These are phyloP conservation scores for Hypomontagnella monticulosa DNA, from an alignment of 495 filamentous ascomycete species.

Conservation along the genomic window DNA sequence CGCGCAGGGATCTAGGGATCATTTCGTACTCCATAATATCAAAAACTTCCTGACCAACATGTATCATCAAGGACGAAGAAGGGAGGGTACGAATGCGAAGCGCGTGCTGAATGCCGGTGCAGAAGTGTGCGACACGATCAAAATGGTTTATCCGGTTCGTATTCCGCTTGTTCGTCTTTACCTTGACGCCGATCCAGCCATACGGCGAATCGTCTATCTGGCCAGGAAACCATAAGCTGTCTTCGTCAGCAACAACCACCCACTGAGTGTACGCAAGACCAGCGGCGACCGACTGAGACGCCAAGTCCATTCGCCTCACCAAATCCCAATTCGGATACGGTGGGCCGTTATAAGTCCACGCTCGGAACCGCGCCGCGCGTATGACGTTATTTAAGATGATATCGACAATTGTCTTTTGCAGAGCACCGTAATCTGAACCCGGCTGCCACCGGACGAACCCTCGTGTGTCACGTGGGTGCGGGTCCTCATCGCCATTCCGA, in stretches of 20 bases:
- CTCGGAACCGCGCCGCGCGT: no score
- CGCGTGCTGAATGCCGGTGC: not conserved
- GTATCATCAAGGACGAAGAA: conserved; percentile 15
- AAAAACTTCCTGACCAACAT: conserved; percentile 1
- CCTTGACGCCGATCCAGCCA: conserved; percentile 26
- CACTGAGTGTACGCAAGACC: conserved; percentile 16
- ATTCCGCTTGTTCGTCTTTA: conserved; percentile 25
- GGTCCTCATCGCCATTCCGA: conserved; percentile 2
- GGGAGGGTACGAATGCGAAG: conserved; percentile 19
- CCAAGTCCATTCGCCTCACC: not conserved
- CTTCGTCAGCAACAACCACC: conserved; percentile 1
- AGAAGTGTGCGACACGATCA: conserved; percentile 12
- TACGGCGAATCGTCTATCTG: not conserved
- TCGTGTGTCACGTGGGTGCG: conserved; percentile 1
- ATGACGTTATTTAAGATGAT: no score
- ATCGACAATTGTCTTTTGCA: no score
- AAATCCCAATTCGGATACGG: not conserved
- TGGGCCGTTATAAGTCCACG: conserved; percentile 22
- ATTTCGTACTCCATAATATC: conserved; percentile 1
- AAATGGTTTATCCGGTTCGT: conserved; percentile 1
- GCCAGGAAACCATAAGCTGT: not conserved
- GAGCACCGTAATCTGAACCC: no score
- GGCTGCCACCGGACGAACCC: no score
- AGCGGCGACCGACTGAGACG: conserved; percentile 12
- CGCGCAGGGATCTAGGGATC: conserved; percentile 1